Evolutionary conservation across 139 green algal species (phyloP).

Genomic region (Chlamydomonas sp.): DNA sequence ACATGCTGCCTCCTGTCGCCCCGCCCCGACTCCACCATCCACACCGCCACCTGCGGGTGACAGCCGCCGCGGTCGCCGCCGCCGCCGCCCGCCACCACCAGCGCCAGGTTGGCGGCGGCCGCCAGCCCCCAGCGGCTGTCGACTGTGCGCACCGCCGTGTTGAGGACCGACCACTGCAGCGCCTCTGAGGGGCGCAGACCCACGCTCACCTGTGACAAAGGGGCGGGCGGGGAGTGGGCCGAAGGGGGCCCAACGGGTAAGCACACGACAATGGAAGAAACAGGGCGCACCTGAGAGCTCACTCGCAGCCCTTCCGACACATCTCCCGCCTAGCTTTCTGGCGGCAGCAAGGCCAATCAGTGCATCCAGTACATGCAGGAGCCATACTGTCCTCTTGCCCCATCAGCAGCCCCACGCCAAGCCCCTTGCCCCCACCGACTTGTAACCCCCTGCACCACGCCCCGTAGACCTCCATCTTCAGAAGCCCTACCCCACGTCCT

Average conservation of each 20-base stretch:
- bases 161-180: constrained; percentile 56
- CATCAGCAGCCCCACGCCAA: too few relatives aligned
- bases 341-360: too few relatives aligned
- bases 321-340: too few relatives aligned
- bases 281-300: too few relatives aligned
- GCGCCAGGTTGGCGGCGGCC: constrained; percentile 8
- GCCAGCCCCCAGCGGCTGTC: not conserved
- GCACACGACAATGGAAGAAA: not conserved
- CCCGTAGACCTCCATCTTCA: not conserved
- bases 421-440: too few relatives aligned
- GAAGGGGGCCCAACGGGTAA: not conserved
- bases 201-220: constrained; percentile 32
- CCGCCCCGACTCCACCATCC: constrained; percentile 11
- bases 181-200: constrained; percentile 48
- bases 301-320: too few relatives aligned
- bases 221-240: not conserved
- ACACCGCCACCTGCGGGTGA: constrained; percentile 17
- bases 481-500: not conserved
- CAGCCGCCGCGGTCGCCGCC: too few relatives aligned
- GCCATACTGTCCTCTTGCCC: too few relatives aligned
- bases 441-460: not conserved
- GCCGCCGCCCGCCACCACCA: constrained; percentile 2
- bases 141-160: constrained; percentile 17
- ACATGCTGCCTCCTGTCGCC: constrained; percentile 8
- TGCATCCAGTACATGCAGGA: too few relatives aligned